A percentile compares a stretch with the other conserved stretches of the same genome.
phyloP scores from a whole-genome alignment of 345 rosid species.

The Diplotaxis tenuifolia region DNA sequence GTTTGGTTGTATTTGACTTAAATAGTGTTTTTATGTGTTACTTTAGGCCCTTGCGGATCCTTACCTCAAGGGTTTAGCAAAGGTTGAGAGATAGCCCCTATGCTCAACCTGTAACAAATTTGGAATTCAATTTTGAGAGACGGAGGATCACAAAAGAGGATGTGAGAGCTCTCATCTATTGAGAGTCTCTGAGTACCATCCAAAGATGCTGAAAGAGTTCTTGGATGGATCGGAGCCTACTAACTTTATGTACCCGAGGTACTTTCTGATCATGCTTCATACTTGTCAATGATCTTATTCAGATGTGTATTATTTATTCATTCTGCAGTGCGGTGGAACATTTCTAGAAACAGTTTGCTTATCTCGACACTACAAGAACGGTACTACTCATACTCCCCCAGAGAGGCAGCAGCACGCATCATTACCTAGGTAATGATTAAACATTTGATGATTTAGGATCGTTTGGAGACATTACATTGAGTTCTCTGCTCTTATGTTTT shows the following conservation, averaged over 20 bases:
- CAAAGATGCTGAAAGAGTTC: constrained; percentile 85
- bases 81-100: constrained; percentile 93
- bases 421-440: constrained; percentile 70
- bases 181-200: constrained; percentile 93
- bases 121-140: constrained; percentile 97
- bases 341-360: constrained; percentile 96
- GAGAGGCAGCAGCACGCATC: constrained; percentile 98
- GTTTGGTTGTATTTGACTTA: not conserved
- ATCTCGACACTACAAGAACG: constrained; percentile 86
- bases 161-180: constrained; percentile 85
- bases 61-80: constrained; percentile 87
- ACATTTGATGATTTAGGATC: not conserved
- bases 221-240: constrained; percentile 93
- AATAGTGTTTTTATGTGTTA: constrained; percentile 15
- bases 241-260: constrained; percentile 97
- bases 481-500: not conserved
- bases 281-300: constrained; percentile 1
- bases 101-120: constrained; percentile 92
- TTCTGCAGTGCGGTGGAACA: constrained; percentile 89
- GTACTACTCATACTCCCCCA: constrained; percentile 69
- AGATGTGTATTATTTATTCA: not conserved
- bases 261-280: constrained; percentile 16
- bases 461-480: not conserved
- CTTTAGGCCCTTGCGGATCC: constrained; percentile 90
- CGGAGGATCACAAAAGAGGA: constrained; percentile 95